Base-by-base conservation (phyloP, 495 filamentous ascomycete species). In the Aspergillus wentii region DNA sequence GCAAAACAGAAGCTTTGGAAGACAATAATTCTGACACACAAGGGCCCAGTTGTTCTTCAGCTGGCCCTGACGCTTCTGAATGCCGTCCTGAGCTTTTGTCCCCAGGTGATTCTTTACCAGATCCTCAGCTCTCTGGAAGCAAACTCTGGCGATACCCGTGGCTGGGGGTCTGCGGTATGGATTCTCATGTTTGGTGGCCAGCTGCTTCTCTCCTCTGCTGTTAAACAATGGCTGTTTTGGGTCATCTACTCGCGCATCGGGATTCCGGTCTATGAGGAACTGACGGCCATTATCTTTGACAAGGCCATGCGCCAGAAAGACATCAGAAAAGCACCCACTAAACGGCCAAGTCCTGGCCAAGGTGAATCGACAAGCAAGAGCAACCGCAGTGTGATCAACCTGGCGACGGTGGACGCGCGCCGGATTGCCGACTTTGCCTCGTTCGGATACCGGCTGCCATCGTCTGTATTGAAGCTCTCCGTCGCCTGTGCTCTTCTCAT, bases 371-470 rank as follows among this genome's bases (percentile, higher is more conserved):
- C 2, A 3, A 75, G 81, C 29, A 83, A 79, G 43, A 72, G 71
- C 51, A 82, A 83, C 36, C 87, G 90, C 57, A 82, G 80, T 38
- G 85, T 79, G 8, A 76, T 85, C 31, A 87, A 87, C 48, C 55
- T 86, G 33, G 72, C 85, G 35, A 79, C 78, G 10, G 76, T 88
- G n/a, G 83, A 88, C 57, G 68, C 70, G 3, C 75, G 76, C 40
- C 69, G 81, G 15, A 62, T 87, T 18, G 64, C 78, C 0, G 76
- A 85, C 29, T 81, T 84, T 42, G 57, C 63, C 25, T 56, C 61
- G 10, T 83, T 68, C 48, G 75, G 75, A 30, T 72, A 71, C 51
- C 49, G 76, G 9, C 74, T 85, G 39, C 58, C 69, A 11, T 18
- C 41, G 16, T 40, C 48, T 1, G n/a, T 80, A 1, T 69, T 74